Evolutionary conservation across 192 early-diverging fungal genomes (phyloP).

Genomic region (Podochytrium sp.): DNA sequence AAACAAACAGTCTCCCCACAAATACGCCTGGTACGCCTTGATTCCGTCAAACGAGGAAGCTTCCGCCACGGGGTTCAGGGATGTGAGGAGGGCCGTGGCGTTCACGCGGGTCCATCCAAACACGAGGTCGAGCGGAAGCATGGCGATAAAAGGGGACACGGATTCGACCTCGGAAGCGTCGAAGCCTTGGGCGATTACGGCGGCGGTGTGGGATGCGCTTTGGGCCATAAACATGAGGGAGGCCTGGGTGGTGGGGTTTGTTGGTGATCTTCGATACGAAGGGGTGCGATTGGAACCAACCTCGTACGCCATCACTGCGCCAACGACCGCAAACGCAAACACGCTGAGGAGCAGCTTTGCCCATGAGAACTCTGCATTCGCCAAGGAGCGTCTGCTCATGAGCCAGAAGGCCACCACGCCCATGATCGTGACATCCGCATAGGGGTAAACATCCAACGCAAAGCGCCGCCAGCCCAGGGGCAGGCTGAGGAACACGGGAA

Average conservation of each 20-base stretch:
- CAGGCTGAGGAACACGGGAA: not conserved
- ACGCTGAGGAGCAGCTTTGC: not conserved
- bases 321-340: not conserved
- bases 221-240: not conserved
- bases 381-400: not conserved
- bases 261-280: too few relatives aligned
- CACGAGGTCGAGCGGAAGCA: conserved; percentile 16
- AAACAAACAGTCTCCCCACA: not conserved
- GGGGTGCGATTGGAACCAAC: too few relatives aligned
- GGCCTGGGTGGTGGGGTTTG: too few relatives aligned
- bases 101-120: conserved; percentile 14
- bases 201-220: not conserved
- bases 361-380: not conserved
- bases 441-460: not conserved
- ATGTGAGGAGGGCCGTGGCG: not conserved
- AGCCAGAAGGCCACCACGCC: not conserved
- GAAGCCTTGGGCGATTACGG: not conserved
- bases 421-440: not conserved
- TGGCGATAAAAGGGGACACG: not conserved
- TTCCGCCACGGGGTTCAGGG: not conserved
- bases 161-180: not conserved
- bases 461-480: conserved; percentile 19
- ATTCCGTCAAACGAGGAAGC: not conserved
- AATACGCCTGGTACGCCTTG: conserved; percentile 2
- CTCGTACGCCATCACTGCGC: not conserved